A percentile compares a stretch with the other conserved stretches of the same genome.
phyloP scores from a whole-genome alignment of 768 basidiomycete genomes.

The Psilocybe sp. region DNA sequence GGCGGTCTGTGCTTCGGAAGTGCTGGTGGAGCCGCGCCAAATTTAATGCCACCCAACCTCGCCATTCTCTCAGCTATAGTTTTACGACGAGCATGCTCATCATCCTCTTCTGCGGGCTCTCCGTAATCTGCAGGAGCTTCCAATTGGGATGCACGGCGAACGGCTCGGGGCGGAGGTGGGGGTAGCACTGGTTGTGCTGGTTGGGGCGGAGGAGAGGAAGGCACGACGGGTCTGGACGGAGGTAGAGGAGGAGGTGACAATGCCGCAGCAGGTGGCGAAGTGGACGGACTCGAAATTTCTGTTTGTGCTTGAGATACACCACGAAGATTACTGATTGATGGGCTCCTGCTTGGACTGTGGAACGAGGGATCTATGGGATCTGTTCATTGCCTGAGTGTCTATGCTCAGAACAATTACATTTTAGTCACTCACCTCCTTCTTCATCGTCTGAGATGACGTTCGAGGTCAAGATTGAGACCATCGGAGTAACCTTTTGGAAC shows the following conservation, averaged over 20 bases:
- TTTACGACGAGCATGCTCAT: slow-evolving; percentile 48
- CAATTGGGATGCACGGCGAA: no score
- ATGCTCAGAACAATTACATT: neutral
- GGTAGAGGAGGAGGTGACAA: slow-evolving; percentile 4
- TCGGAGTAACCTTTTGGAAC: slow-evolving; percentile 4
- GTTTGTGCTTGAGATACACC: slow-evolving; percentile 13
- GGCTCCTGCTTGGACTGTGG: slow-evolving; percentile 46
- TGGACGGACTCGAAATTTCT: slow-evolving; percentile 2
- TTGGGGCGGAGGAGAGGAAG: slow-evolving; percentile 9
- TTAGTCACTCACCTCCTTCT: slow-evolving; percentile 51
- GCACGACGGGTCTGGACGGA: neutral
- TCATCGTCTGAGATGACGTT: slow-evolving; percentile 57
- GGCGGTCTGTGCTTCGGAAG: slow-evolving; percentile 35
- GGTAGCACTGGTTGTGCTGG: no score
- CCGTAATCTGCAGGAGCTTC: no score
- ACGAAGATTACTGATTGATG: slow-evolving; percentile 27
- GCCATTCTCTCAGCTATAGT: slow-evolving; percentile 96
- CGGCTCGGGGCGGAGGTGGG: no score
- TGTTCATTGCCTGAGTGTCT: slow-evolving; percentile 19
- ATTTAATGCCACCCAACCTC: slow-evolving; percentile 80
- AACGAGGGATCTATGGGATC: slow-evolving; percentile 72
- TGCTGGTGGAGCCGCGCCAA: slow-evolving; percentile 62
- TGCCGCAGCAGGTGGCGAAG: slow-evolving; percentile 1
- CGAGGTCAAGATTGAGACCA: slow-evolving; percentile 22
- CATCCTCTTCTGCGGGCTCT: slow-evolving; percentile 26